A percentile compares a stretch with the other conserved stretches of the same genome.
Conservation (phyloP, 805 yeast species). For the Wickerhamomyces xylosicus region DNA sequence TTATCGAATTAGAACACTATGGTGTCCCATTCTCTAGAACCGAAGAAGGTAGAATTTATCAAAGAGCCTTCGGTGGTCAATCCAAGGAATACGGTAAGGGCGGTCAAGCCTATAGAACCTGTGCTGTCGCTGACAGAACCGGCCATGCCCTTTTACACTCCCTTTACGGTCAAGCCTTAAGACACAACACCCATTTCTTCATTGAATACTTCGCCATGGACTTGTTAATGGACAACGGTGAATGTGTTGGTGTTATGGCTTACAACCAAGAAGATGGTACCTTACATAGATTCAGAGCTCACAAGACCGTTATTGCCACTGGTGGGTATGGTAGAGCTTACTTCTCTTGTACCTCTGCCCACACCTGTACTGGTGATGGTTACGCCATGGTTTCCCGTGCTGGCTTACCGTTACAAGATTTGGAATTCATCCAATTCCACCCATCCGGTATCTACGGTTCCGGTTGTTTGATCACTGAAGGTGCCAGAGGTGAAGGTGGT, state of each 20-base stretch:
- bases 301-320: conserved; percentile 92
- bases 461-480: conserved; percentile 97
- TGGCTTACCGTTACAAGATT: conserved; percentile 93
- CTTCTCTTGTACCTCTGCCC: conserved; percentile 98
- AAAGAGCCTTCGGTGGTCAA: conserved; percentile 99
- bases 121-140: conserved; percentile 99
- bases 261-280: conserved; percentile 99
- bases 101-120: conserved; percentile 98
- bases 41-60: conserved; percentile 93
- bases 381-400: conserved; percentile 98
- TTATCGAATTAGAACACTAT: conserved; percentile 93
- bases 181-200: conserved; percentile 96
- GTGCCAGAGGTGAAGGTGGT: conserved; percentile 99
- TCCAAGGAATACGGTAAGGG: conserved; percentile 92
- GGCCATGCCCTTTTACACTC: conserved; percentile 97
- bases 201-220: conserved; percentile 96
- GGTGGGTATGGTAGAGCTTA: conserved; percentile 99
- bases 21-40: conserved; percentile 98
- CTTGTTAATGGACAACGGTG: conserved; percentile 88
- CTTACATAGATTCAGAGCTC: conserved; percentile 93
- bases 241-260: conserved; percentile 93
- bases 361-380: conserved; percentile 99
- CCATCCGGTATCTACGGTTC: conserved; percentile 99
- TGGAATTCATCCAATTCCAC: conserved; percentile 97
- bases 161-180: conserved; percentile 88